These are phyloP conservation scores for Anisodus acutangulus DNA, from an alignment of 257 asterid species.

Conservation along the genomic window DNA sequence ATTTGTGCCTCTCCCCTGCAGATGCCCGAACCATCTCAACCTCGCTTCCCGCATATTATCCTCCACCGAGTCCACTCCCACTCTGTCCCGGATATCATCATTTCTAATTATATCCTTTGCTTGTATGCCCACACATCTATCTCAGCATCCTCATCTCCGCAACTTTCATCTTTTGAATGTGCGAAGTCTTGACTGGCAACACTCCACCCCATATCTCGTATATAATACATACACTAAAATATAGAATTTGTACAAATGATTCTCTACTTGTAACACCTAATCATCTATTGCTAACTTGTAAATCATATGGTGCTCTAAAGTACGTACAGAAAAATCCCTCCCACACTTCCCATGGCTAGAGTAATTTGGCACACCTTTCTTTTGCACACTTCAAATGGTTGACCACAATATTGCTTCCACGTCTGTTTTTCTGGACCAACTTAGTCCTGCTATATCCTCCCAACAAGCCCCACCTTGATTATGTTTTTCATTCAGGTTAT, in stretches of 20 bases:
- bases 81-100: too few relatives aligned
- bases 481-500: background rate
- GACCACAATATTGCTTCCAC: background rate
- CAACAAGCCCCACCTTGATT: background rate
- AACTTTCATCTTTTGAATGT: too few relatives aligned
- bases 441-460: background rate
- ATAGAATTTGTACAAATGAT: conserved; percentile 14
- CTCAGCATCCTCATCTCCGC: too few relatives aligned
- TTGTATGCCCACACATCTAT: too few relatives aligned
- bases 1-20: too few relatives aligned
- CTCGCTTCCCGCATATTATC: too few relatives aligned
- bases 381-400: conserved; percentile 1
- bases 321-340: background rate
- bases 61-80: too few relatives aligned
- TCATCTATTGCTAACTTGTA: background rate
- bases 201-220: background rate
- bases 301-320: background rate
- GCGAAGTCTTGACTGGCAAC: too few relatives aligned
- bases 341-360: background rate
- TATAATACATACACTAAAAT: background rate
- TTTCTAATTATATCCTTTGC: too few relatives aligned
- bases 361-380: background rate
- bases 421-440: background rate
- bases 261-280: background rate
- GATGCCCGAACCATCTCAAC: too few relatives aligned